Conservation (phyloP, 176 grass and related monocot species). For the Zea luxurians region DNA sequence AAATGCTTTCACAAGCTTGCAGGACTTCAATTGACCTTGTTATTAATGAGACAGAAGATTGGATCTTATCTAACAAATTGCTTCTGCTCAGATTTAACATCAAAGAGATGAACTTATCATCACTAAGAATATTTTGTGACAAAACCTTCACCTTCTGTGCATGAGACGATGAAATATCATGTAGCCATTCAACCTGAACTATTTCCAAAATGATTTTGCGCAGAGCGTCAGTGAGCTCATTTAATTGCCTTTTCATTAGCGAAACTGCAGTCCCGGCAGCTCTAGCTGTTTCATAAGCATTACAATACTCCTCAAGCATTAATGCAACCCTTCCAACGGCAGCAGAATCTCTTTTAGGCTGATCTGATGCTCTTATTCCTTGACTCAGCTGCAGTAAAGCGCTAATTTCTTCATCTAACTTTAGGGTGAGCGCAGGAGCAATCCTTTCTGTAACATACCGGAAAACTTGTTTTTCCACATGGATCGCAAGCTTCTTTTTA, state of each 20-base stretch:
- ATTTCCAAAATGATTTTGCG: slow-evolving; percentile 73
- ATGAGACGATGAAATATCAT: slow-evolving; percentile 75
- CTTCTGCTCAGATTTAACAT: slow-evolving; percentile 70
- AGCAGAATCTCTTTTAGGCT: slow-evolving; percentile 51
- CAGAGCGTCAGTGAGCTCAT: slow-evolving; percentile 77
- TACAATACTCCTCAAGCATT: slow-evolving; percentile 95
- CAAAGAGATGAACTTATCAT: slow-evolving; percentile 67
- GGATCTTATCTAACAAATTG: slow-evolving; percentile 84
- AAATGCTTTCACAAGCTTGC: slow-evolving; percentile 81
- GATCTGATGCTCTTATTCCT: slow-evolving; percentile 59
- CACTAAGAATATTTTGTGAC: slow-evolving; percentile 75
- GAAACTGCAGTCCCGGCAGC: slow-evolving; percentile 72
- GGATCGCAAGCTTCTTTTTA: slow-evolving; percentile 73
- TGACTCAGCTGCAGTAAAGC: slow-evolving; percentile 55
- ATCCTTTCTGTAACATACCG: slow-evolving; percentile 69
- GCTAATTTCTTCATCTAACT: slow-evolving; percentile 71
- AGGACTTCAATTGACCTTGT: slow-evolving; percentile 79
- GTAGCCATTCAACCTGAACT: slow-evolving; percentile 83
- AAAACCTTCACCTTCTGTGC: slow-evolving; percentile 57
- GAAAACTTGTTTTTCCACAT: slow-evolving; percentile 70
- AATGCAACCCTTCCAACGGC: slow-evolving; percentile 59
- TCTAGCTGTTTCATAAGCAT: slow-evolving; percentile 79
- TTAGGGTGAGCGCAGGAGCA: slow-evolving; percentile 53
- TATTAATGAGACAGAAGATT: slow-evolving; percentile 78
- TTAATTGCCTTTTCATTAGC: slow-evolving; percentile 78